Evolutionary conservation across 129 eudicot genomes (phyloP).

Genomic region (Centaurea solstitialis): DNA sequence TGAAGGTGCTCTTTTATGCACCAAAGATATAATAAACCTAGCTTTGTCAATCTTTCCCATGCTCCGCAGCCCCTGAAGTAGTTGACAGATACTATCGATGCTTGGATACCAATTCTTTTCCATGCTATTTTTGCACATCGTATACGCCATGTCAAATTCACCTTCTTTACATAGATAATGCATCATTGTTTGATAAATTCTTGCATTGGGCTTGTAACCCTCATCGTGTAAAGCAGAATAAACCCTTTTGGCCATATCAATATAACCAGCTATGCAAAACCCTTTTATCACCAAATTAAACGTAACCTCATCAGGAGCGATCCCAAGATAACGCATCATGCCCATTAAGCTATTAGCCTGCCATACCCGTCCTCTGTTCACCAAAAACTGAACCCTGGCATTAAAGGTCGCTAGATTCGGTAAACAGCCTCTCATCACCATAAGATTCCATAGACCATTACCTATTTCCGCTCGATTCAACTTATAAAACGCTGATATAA

Average conservation of each 20-base stretch:
- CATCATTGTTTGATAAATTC: conserved; percentile 88
- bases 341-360: conserved; percentile 77
- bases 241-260: conserved; percentile 82
- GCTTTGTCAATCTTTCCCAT: conserved; percentile 54
- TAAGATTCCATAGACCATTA: conserved; percentile 85
- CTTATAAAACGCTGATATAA: conserved; percentile 70
- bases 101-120: conserved; percentile 68
- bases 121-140: conserved; percentile 71
- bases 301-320: conserved; percentile 71
- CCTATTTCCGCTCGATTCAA: conserved; percentile 51
- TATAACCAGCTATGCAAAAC: conserved; percentile 54
- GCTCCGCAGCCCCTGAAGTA: conserved; percentile 62
- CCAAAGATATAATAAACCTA: conserved; percentile 48
- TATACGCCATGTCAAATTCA: conserved; percentile 71
- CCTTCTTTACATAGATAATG: conserved; percentile 73
- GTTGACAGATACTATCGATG: conserved; percentile 49
- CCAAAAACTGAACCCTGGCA: conserved; percentile 85
- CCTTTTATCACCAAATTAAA: conserved; percentile 92
- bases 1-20: conserved; percentile 64
- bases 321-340: conserved; percentile 54
- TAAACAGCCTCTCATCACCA: conserved; percentile 71
- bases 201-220: conserved; percentile 73
- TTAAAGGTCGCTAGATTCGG: conserved; percentile 86
- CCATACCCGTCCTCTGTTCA: conserved; percentile 64
- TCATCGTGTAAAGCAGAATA: conserved; percentile 61